Evolutionary conservation across 805 yeast species (phyloP).

Genomic region (Candida orba): DNA sequence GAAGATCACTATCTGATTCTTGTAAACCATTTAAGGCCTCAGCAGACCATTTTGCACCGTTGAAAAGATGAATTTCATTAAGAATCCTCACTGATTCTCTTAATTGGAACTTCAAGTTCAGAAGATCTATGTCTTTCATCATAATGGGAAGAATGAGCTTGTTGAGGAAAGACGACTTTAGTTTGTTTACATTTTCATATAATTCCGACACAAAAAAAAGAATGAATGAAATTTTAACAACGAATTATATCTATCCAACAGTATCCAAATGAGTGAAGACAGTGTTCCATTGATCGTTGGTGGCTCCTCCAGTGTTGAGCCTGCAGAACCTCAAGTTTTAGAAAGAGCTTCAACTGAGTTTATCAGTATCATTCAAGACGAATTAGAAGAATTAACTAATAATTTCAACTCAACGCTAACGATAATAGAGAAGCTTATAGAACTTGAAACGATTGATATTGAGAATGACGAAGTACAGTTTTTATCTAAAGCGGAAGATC

Average conservation of each 20-base stretch:
- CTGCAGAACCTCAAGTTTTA: slow-evolving; percentile 1
- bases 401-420: slow-evolving; percentile 6
- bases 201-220: neutral
- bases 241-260: neutral
- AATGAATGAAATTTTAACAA: neutral
- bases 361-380: slow-evolving; percentile 4
- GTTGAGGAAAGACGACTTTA: neutral
- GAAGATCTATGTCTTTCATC: slow-evolving; percentile 6
- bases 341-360: neutral
- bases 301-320: neutral
- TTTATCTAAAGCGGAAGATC: slow-evolving; percentile 1
- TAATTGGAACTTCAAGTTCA: slow-evolving; percentile 22
- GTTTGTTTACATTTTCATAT: neutral
- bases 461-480: slow-evolving; percentile 6
- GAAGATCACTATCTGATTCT: slow-evolving; percentile 12
- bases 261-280: no score
- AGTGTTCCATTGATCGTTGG: neutral
- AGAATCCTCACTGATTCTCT: slow-evolving; percentile 38
- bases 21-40: slow-evolving; percentile 64
- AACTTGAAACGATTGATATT: slow-evolving; percentile 12
- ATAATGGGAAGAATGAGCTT: neutral
- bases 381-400: slow-evolving; percentile 8
- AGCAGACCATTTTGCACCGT: slow-evolving; percentile 77
- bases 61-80: slow-evolving; percentile 51
- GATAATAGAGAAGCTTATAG: slow-evolving; percentile 12